Base-by-base conservation (phyloP, 2,329 filamentous ascomycete species). In the Trichoderma pleuroti region DNA sequence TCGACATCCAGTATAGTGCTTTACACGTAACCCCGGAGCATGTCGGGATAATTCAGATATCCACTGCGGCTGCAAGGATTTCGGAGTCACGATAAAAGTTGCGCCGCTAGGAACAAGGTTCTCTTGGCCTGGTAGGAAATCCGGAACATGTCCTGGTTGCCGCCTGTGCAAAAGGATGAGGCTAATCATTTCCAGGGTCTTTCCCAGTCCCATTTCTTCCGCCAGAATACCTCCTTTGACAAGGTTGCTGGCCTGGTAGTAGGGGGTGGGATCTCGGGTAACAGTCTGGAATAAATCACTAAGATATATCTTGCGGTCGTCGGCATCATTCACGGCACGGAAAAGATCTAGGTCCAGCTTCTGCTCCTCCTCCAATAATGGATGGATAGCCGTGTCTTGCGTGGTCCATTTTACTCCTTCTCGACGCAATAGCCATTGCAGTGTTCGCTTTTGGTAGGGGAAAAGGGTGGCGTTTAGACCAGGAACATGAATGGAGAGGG, bases 121-220 rank as follows among this genome's bases (percentile, higher is more conserved):
- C 67, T 83, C 82, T 4, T 76, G 24, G 72, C 88, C 80, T 66
- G 54, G 8, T 77, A 77, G 18, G 78, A 71, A 21, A 6, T 66
- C 46, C 9, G 24, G 21, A 12, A 49, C 8, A 28, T 65, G 42
- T 5, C 14, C 10, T 9, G 71, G 63, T 7, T 46, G 49, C 75
- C 74, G 49, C 73, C 72, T n/a, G 76, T 95, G 88, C 28, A 91
- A 82, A 9, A 88, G 82, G n/a, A 94, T 87, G 12, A 95, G 82
- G 5, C 90, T 86, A 57, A 94, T 88, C 2, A 93, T 84, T 80
- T 95, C 93, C 4, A 94, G 84, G 0, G 92, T 95, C 78, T 95
- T 95, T 1, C 92, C 92, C 1, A 95, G 82, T 0, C 92, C 92
- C 92, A 95, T 95, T 78, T 95, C 92, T 76, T 95, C 92, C 0